Evolutionary conservation across 2,329 filamentous ascomycete genomes (phyloP).

Genomic region (Neonectria coccinea): DNA sequence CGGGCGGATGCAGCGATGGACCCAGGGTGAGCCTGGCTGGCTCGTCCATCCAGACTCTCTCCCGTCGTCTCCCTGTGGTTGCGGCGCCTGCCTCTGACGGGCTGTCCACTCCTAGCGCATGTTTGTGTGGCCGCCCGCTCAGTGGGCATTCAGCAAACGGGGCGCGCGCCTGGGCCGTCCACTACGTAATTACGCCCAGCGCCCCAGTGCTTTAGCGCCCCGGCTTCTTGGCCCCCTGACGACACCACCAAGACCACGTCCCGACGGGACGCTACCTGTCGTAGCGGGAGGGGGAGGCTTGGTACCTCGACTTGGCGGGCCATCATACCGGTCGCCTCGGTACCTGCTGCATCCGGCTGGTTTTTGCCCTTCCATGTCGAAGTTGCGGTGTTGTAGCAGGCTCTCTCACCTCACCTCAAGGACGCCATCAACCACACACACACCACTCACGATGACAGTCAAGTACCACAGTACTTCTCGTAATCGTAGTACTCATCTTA

Average conservation of each 20-base stretch:
- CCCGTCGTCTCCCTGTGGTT: background rate
- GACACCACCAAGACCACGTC: constrained; percentile 22
- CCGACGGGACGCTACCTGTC: constrained; percentile 1
- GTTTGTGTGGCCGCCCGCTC: background rate
- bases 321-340: constrained; percentile 2
- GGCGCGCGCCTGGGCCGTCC: background rate
- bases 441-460: background rate
- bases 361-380: background rate
- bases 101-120: background rate
- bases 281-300: constrained; percentile 11
- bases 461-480: constrained; percentile 6
- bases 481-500: constrained; percentile 6
- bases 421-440: constrained; percentile 11
- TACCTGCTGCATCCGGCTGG: constrained; percentile 15
- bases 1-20: constrained; percentile 32
- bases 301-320: constrained; percentile 13
- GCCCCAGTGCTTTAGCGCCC: background rate
- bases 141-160: background rate
- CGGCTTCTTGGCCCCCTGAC: constrained; percentile 20
- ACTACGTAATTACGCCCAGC: constrained; percentile 5
- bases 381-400: constrained; percentile 4
- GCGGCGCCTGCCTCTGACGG: constrained; percentile 10
- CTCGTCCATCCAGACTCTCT: constrained; percentile 25
- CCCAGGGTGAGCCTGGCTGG: constrained; percentile 40
- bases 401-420: constrained; percentile 7